phyloP scores from a whole-genome alignment of 129 eudicot species.

The Silybum marianum region DNA sequence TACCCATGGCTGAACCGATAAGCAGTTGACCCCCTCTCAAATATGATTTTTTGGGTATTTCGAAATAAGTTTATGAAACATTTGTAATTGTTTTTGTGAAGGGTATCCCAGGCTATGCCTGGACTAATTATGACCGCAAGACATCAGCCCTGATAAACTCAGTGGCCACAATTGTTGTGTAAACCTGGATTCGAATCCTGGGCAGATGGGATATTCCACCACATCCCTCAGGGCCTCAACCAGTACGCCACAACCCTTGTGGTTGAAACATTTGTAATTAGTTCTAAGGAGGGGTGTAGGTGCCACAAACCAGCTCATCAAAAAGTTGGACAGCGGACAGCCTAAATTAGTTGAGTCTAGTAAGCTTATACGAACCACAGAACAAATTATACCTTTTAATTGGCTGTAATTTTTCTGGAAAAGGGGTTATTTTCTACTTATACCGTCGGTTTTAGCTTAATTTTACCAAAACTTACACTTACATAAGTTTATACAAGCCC shows the following conservation, averaged over 20 bases:
- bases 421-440: not conserved
- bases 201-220: too few relatives aligned
- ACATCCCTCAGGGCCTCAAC: too few relatives aligned
- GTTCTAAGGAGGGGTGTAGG: not conserved
- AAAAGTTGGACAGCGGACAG: not conserved
- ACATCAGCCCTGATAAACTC: too few relatives aligned
- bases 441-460: not conserved
- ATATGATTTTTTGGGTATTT: not conserved
- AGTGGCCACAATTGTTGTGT: too few relatives aligned
- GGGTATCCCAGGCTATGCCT: too few relatives aligned
- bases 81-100: too few relatives aligned
- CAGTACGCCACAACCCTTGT: too few relatives aligned
- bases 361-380: not conserved
- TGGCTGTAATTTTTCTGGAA: not conserved
- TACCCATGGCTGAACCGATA: not conserved
- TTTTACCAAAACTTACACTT: not conserved
- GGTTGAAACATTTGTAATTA: not conserved
- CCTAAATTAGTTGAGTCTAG: not conserved
- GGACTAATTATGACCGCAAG: too few relatives aligned
- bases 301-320: not conserved
- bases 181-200: too few relatives aligned
- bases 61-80: not conserved
- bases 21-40: not conserved
- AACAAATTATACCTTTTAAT: not conserved
- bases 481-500: not conserved